phyloP scores from a whole-genome alignment of 140 eudicot species.

The Oenanthe javanica region DNA sequence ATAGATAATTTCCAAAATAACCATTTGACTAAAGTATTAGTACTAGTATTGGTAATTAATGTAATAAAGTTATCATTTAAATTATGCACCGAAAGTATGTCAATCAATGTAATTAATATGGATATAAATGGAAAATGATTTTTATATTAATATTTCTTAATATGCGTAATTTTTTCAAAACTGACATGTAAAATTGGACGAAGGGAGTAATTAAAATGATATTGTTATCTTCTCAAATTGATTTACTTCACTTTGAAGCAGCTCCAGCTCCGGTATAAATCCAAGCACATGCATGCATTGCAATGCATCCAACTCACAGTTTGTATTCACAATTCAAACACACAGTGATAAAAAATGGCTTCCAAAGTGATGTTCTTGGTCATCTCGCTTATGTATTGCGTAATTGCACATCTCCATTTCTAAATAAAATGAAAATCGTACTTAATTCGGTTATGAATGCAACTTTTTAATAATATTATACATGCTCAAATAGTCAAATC shows the following conservation, averaged over 20 bases:
- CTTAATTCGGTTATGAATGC: not conserved
- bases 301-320: not conserved
- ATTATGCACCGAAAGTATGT: too few relatives aligned
- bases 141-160: too few relatives aligned
- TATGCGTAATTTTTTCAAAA: too few relatives aligned
- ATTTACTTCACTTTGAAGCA: not conserved
- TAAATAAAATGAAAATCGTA: not conserved
- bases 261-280: not conserved
- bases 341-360: too few relatives aligned
- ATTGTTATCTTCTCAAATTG: not conserved
- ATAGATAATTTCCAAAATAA: too few relatives aligned
- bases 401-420: not conserved
- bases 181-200: too few relatives aligned
- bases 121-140: too few relatives aligned
- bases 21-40: too few relatives aligned
- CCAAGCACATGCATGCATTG: not conserved
- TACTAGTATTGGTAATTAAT: too few relatives aligned
- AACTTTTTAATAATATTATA: not conserved
- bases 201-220: not conserved
- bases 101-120: too few relatives aligned
- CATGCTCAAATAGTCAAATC: not conserved
- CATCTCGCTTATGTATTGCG: not conserved
- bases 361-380: not conserved
- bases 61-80: too few relatives aligned
- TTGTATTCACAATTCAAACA: not conserved